Conservation (phyloP, 1,139 yeast species). For the Hansenula lynferdii region DNA sequence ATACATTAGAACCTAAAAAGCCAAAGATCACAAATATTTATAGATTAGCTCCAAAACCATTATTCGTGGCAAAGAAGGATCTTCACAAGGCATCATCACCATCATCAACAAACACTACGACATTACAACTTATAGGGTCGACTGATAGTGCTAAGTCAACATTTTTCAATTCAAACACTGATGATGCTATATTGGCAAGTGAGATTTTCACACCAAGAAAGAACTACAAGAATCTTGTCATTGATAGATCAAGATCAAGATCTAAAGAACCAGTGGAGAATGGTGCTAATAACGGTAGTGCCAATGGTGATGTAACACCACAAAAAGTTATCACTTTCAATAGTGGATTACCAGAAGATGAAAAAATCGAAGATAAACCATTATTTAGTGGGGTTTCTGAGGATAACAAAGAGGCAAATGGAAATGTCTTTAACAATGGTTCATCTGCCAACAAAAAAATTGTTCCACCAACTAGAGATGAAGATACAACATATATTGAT, state of each 20-base stretch:
- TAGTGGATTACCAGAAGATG: constrained; percentile 8
- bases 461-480: constrained; percentile 5
- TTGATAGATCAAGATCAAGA: constrained; percentile 34
- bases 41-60: constrained; percentile 40
- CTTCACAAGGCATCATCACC: constrained; percentile 1
- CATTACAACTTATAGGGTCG: constrained; percentile 16
- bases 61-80: constrained; percentile 23
- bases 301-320: constrained; percentile 11
- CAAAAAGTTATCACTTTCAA: constrained; percentile 14
- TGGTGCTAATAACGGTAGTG: constrained; percentile 8
- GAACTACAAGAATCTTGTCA: constrained; percentile 51
- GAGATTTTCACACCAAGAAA: constrained; percentile 67
- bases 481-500: constrained; percentile 38
- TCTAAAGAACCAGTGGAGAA: background rate
- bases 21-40: constrained; percentile 59
- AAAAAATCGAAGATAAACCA: constrained; percentile 4
- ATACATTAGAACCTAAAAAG: constrained; percentile 41
- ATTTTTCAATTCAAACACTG: constrained; percentile 41
- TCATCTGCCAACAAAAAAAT: background rate
- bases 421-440: background rate
- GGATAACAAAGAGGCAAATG: background rate
- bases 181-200: constrained; percentile 64
- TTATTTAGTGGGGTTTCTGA: background rate
- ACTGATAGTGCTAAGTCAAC: constrained; percentile 13
- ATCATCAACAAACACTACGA: constrained; percentile 14